Conservation (phyloP, 176 grass and related monocot genomes). For the Cenchrus americanus region DNA sequence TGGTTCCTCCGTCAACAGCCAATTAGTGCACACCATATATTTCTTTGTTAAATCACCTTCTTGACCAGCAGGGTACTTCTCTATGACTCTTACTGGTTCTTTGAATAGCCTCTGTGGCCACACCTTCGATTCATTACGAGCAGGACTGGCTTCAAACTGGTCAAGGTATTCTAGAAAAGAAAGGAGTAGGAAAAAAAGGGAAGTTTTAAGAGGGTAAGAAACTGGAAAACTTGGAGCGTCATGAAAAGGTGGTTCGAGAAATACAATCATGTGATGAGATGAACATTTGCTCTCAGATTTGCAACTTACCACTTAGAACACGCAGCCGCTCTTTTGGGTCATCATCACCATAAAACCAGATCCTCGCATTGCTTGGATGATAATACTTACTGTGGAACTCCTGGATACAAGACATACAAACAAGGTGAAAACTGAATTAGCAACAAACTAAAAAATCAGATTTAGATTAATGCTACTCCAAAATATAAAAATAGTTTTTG, state of each 20-base stretch:
- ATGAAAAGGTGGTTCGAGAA: constrained; percentile 36
- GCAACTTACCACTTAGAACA: constrained; percentile 78
- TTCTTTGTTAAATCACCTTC: constrained; percentile 91
- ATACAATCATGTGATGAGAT: constrained; percentile 23
- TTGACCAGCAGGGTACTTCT: constrained; percentile 89
- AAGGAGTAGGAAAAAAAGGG: neutral
- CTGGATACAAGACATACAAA: constrained; percentile 48
- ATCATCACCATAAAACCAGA: constrained; percentile 99
- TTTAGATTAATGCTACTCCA: constrained; percentile 16
- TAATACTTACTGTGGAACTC: constrained; percentile 93
- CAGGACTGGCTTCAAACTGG: constrained; percentile 79
- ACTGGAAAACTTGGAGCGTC: constrained; percentile 18
- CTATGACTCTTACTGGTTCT: constrained; percentile 67
- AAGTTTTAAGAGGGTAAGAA: neutral
- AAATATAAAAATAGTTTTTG: neutral
- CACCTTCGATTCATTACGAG: constrained; percentile 83
- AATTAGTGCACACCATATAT: constrained; percentile 95
- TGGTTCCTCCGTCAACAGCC: constrained; percentile 85
- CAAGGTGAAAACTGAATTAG: constrained; percentile 38
- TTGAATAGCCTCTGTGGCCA: constrained; percentile 85
- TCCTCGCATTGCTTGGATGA: constrained; percentile 95
- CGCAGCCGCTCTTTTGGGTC: constrained; percentile 74
- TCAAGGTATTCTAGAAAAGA: constrained; percentile 82
- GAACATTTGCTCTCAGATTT: constrained; percentile 16
- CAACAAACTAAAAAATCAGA: constrained; percentile 17